Conservation (phyloP, 1,284 basidiomycete species). For the Fomitopsis palustris region DNA sequence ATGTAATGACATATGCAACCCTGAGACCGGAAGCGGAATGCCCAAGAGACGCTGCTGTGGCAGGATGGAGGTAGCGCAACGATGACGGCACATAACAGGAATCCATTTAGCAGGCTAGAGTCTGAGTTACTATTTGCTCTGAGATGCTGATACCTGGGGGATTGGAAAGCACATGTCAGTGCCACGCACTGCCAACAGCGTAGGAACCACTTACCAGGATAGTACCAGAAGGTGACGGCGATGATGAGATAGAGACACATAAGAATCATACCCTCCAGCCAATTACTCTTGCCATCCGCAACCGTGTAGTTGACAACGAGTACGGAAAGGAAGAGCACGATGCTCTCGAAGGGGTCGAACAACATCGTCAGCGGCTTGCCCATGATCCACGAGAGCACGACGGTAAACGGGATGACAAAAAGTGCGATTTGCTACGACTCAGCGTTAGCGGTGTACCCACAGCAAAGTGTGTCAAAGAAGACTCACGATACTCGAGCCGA, state of each 20-base stretch:
- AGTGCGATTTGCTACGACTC: constrained; percentile 76
- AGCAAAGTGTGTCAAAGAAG: neutral
- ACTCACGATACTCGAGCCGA: constrained; percentile 86
- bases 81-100: neutral
- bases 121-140: constrained; percentile 3
- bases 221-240: constrained; percentile 63
- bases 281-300: constrained; percentile 31
- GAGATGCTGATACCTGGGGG: constrained; percentile 14
- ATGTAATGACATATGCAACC: neutral
- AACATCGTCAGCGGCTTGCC: constrained; percentile 63
- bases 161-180: neutral
- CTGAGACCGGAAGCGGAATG: neutral
- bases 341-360: constrained; percentile 66
- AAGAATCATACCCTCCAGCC: constrained; percentile 42
- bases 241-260: constrained; percentile 60
- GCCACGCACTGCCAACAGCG: neutral
- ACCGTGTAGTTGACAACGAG: constrained; percentile 32
- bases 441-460: neutral
- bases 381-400: constrained; percentile 61
- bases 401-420: constrained; percentile 77
- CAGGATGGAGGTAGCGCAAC: no score
- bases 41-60: neutral
- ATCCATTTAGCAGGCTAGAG: neutral
- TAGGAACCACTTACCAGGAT: constrained; percentile 39
- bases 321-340: constrained; percentile 41